Conservation (phyloP, 2,329 filamentous ascomycete species). For the Lithohypha guttulata region DNA sequence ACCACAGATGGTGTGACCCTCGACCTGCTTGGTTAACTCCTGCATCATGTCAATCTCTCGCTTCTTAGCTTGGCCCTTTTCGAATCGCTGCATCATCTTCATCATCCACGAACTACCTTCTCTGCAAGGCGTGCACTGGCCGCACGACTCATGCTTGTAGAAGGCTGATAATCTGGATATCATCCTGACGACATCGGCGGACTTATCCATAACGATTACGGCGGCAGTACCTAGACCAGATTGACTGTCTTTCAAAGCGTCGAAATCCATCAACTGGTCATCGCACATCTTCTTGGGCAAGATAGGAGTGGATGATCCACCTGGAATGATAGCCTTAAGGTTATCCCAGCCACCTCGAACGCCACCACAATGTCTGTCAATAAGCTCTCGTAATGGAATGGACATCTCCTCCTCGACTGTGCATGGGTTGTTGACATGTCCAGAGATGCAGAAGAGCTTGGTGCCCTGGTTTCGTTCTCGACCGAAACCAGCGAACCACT, state of each 20-base stretch:
- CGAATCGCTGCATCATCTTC: constrained; percentile 96
- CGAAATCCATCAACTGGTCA: constrained; percentile 97
- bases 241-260: constrained; percentile 94
- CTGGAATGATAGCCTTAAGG: constrained; percentile 85
- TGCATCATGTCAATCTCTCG: constrained; percentile 99
- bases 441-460: constrained; percentile 96
- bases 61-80: constrained; percentile 76
- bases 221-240: constrained; percentile 94
- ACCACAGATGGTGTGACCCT: constrained; percentile 98
- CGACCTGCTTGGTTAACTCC: constrained; percentile 97
- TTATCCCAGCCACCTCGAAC: constrained; percentile 98
- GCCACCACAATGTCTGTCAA: constrained; percentile 96
- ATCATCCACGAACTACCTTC: constrained; percentile 98
- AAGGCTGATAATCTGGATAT: constrained; percentile 90
- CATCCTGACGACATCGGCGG: constrained; percentile 85
- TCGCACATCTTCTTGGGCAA: constrained; percentile 84
- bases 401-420: constrained; percentile 99
- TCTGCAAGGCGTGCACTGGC: constrained; percentile 98
- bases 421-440: constrained; percentile 95
- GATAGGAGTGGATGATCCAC: constrained; percentile 92
- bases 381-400: constrained; percentile 87
- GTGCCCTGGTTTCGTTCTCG: constrained; percentile 94
- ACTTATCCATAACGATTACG: constrained; percentile 99
- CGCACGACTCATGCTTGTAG: constrained; percentile 97
- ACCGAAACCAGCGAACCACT: constrained; percentile 88